These are phyloP conservation scores for Penicillium sp. DNA, from an alignment of 2,329 filamentous ascomycete species.

Conservation along the genomic window DNA sequence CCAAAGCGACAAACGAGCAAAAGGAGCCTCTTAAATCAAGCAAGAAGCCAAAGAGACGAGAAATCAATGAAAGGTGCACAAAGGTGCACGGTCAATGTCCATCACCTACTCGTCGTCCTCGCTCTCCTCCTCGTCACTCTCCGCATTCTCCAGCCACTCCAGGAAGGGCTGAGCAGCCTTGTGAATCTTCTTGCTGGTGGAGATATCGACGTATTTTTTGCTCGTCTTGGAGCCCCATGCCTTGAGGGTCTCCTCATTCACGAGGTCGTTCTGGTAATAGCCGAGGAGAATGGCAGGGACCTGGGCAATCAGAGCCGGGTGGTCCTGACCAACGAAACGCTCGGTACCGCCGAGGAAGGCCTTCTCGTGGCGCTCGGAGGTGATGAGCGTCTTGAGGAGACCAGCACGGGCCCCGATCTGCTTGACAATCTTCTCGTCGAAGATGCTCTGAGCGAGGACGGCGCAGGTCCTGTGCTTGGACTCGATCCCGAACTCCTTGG, in stretches of 20 bases:
- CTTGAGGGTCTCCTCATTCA: slow-evolving; percentile 83
- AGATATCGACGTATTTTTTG: slow-evolving; percentile 94
- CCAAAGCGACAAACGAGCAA: neutral
- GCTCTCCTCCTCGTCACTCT: slow-evolving; percentile 64
- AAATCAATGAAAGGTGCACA: slow-evolving; percentile 1
- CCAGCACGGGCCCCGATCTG: slow-evolving; percentile 80
- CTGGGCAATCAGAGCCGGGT: slow-evolving; percentile 72
- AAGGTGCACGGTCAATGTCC: neutral
- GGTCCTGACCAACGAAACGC: slow-evolving; percentile 80
- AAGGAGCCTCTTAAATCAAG: neutral
- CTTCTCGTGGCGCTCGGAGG: slow-evolving; percentile 91
- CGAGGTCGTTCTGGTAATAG: slow-evolving; percentile 86
- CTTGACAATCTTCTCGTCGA: slow-evolving; percentile 82
- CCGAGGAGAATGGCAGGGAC: slow-evolving; percentile 84
- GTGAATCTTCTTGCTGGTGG: slow-evolving; percentile 90
- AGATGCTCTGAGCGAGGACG: slow-evolving; percentile 89
- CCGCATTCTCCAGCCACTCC: slow-evolving; percentile 86
- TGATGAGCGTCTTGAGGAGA: slow-evolving; percentile 91
- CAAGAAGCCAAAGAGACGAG: neutral
- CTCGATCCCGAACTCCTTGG: slow-evolving; percentile 93
- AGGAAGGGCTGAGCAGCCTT: slow-evolving; percentile 93
- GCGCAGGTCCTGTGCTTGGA: slow-evolving; percentile 88
- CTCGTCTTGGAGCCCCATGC: slow-evolving; percentile 93
- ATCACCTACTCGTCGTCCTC: slow-evolving; percentile 60
- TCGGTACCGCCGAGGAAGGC: slow-evolving; percentile 92